Percentiles rank a stretch among this genome's conserved stretches.
phyloP scores from a whole-genome alignment of 2,329 filamentous ascomycete genomes.

The Zelopaecilomyces penicillatus region DNA sequence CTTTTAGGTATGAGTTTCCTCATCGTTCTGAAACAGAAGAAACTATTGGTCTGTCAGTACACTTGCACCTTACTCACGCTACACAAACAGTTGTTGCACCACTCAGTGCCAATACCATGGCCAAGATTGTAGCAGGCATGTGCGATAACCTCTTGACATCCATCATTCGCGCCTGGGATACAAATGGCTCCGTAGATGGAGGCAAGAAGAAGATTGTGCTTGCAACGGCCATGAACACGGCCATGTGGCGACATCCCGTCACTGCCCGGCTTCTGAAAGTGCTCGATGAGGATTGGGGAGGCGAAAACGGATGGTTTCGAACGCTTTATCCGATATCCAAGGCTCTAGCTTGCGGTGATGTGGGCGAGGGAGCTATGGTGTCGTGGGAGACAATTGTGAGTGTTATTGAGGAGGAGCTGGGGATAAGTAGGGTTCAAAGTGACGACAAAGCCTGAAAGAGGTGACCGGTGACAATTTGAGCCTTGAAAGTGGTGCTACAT shows the following conservation, averaged over 20 bases:
- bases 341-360: constrained; percentile 74
- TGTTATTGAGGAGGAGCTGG: constrained; percentile 49
- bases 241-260: constrained; percentile 83
- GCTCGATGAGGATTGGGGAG: constrained; percentile 68
- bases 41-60: neutral
- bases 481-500: too few relatives aligned
- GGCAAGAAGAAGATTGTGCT: constrained; percentile 62
- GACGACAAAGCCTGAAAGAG: too few relatives aligned
- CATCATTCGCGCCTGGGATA: constrained; percentile 84
- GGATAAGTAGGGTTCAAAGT: neutral
- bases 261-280: constrained; percentile 63
- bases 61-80: neutral
- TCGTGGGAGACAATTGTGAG: constrained; percentile 69
- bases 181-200: constrained; percentile 50
- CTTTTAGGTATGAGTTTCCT: constrained; percentile 27
- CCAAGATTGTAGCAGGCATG: constrained; percentile 72
- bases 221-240: constrained; percentile 78
- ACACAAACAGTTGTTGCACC: constrained; percentile 61
- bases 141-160: constrained; percentile 67
- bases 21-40: neutral
- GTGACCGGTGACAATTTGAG: too few relatives aligned
- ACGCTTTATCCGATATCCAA: constrained; percentile 68
- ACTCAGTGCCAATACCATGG: constrained; percentile 74
- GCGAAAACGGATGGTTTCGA: constrained; percentile 44
- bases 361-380: constrained; percentile 74